Evolutionary conservation across 495 filamentous ascomycete species (phyloP).

Genomic region (Parathielavia hyrcaniae): DNA sequence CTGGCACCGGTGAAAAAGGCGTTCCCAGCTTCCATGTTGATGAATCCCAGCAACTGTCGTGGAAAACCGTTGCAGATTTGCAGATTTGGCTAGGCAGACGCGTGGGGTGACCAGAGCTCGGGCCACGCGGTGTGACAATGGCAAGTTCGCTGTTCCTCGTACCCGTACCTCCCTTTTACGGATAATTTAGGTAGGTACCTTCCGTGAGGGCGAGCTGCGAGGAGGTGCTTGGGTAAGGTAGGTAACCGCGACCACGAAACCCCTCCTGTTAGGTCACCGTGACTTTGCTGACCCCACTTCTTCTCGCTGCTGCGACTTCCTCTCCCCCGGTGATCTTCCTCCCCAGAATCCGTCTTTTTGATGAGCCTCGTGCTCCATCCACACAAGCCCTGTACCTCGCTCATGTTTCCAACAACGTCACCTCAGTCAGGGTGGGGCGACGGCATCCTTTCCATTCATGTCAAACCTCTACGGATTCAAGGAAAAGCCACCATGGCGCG

Average conservation of each 20-base stretch:
- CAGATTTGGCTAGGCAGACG: background rate
- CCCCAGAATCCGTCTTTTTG: too few relatives aligned
- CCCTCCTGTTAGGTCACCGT: background rate
- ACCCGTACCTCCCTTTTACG: too few relatives aligned
- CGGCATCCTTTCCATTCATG: slow-evolving; percentile 11
- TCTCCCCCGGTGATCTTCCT: background rate
- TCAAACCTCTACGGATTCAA: background rate
- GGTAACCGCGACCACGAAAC: too few relatives aligned
- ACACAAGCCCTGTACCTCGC: background rate
- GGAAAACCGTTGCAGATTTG: background rate
- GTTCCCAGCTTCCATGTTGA: too few relatives aligned
- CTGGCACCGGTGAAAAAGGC: too few relatives aligned
- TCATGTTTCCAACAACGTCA: slow-evolving; percentile 2
- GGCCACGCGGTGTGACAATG: background rate
- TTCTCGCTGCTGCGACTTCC: background rate
- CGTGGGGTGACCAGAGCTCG: background rate
- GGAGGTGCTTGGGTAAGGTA: too few relatives aligned
- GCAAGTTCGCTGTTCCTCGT: background rate
- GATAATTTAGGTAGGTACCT: too few relatives aligned
- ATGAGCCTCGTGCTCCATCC: too few relatives aligned
- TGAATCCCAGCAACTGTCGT: too few relatives aligned
- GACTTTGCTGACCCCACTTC: too few relatives aligned
- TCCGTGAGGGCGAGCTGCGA: too few relatives aligned
- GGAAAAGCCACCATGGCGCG: background rate
- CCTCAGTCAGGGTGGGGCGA: slow-evolving; percentile 11